Evolutionary conservation across 2,329 filamentous ascomycete genomes (phyloP), one percentile per base, ranked within the genome.

Genomic region (Neonectria coccinea): DNA sequence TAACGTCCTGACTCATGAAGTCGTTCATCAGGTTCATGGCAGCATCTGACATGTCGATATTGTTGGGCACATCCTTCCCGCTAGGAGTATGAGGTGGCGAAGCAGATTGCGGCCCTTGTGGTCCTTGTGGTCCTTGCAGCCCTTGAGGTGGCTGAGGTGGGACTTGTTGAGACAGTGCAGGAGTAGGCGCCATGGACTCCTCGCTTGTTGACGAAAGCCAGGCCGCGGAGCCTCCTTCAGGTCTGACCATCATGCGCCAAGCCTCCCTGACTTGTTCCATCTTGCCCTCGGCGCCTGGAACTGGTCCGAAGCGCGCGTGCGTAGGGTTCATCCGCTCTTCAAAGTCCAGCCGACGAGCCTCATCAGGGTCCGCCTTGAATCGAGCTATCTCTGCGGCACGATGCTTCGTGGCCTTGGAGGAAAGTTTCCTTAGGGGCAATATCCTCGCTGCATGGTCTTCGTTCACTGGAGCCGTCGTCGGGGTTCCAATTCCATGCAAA

Each of bases 401-500:
- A 64, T 88, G 84, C 62, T 79, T 82, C 44, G 79, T 81, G 0
- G 86, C 85, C 66, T 85, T 84, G 56, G 82, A 70, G 70, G 86
- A 86, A 1, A 89, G 79, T 67, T 84, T 87, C 51, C 83, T 82
- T 52, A 89, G 76, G 0, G 86, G 86, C 47, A 86, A 71, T 78
- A 86, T 86, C 3, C 88, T 82, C 1, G 83, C 82, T 10, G 81
- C 77, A 44, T 85, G 81, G 62, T 81, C 80, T 2, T 79, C 76
- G 56, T 82, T 81, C 67, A 79, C 82, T 31, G 83, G 77, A 31
- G 83, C 72, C 44, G 86, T 82, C 1, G 79, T 67, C 0, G 80
- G 78, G 47, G 84, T 42, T 11, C 63, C 76, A 47, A 79, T 80
- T 9, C 75, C 75, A 61, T 77, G 80, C 27, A 86, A 77, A 14